Evolutionary conservation across 495 filamentous ascomycete species (phyloP).

Genomic region (Copromyces sp.): DNA sequence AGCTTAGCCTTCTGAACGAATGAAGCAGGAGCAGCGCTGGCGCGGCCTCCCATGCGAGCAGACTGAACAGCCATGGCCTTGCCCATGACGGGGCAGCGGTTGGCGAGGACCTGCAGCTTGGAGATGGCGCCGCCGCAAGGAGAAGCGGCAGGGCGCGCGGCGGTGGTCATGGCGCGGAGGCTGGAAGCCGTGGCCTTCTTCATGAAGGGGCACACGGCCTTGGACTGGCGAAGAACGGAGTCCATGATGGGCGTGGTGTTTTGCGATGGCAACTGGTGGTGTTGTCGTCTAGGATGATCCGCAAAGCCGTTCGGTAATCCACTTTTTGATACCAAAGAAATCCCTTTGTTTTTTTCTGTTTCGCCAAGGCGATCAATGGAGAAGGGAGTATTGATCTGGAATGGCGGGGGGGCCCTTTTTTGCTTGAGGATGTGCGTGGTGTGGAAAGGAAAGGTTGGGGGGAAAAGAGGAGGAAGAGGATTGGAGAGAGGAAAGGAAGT

Average conservation of each 20-base stretch:
- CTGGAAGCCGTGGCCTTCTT: slow-evolving; percentile 85
- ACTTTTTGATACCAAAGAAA: background rate
- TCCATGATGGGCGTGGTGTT: slow-evolving; percentile 54
- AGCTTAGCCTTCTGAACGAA: slow-evolving; percentile 54
- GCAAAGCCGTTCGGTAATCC: background rate
- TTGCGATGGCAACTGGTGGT: background rate
- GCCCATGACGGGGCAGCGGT: slow-evolving; percentile 96
- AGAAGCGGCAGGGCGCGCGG: slow-evolving; percentile 55
- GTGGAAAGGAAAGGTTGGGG: background rate
- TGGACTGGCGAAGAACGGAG: slow-evolving; percentile 83
- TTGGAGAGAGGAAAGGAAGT: background rate
- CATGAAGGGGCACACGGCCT: slow-evolving; percentile 92
- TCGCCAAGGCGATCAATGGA: background rate
- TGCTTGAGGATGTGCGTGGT: background rate
- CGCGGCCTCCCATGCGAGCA: slow-evolving; percentile 32
- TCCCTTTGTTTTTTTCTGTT: background rate
- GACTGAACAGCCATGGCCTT: slow-evolving; percentile 90
- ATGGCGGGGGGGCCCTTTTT: background rate
- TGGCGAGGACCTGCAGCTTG: slow-evolving; percentile 88
- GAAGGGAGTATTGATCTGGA: background rate
- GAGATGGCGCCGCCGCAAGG: slow-evolving; percentile 88
- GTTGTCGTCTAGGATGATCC: background rate
- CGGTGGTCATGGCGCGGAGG: slow-evolving; percentile 80
- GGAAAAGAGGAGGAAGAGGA: background rate
- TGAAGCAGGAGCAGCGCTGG: slow-evolving; percentile 25